Evolutionary conservation across 2,329 filamentous ascomycete genomes (phyloP), one percentile per base, ranked within the genome.

Genomic region (Cladorrhinum sp.): DNA sequence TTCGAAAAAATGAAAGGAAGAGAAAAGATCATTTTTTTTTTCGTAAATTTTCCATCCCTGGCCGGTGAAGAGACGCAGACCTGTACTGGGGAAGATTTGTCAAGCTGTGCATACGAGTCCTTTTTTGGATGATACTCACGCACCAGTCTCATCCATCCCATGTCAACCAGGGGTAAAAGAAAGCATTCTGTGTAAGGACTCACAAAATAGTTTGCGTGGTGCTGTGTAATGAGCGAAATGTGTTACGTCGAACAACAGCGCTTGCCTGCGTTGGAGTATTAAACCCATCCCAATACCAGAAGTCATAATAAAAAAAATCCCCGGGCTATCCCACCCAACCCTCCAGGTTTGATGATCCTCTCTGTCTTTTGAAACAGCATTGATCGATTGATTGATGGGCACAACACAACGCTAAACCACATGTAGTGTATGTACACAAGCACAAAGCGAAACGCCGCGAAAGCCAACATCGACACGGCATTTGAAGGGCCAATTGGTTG

Each of bases 381-480:
- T 63, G 61, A 61, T 60, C 50, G 58, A 60, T 63, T 61, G 58
- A 63, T 63, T 49, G 59, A 58, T 50, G 50, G 59, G 50, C 61
- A 61, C 54, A 29, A 50, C 53, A 49, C 41, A 32, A 45, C 41
- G 18, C 41, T 24, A 27, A 24, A 22, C 18, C 24, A 27, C 13
- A 50, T 16, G n/a, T n/a, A n/a, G n/a, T n/a, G n/a, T n/a, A n/a
- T n/a, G 49, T 18, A 25, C 24, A 50, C 22, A 27, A 50, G 13
- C 23, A 50, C 22, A 50, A 50, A 50, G 49, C 49, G 49, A 50
- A 50, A 22, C 49, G 49, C 49, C 20, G 41, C 18, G n/a, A 36
- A 36, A 13, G 12, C 4, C 9, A 36, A 36, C 3, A 9, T 5
- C 2, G 9, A 36, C n/a, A n/a, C n/a, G n/a, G n/a, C n/a, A n/a